Conservation (phyloP, 495 filamentous ascomycete genomes). For the Penicillium lagena region DNA sequence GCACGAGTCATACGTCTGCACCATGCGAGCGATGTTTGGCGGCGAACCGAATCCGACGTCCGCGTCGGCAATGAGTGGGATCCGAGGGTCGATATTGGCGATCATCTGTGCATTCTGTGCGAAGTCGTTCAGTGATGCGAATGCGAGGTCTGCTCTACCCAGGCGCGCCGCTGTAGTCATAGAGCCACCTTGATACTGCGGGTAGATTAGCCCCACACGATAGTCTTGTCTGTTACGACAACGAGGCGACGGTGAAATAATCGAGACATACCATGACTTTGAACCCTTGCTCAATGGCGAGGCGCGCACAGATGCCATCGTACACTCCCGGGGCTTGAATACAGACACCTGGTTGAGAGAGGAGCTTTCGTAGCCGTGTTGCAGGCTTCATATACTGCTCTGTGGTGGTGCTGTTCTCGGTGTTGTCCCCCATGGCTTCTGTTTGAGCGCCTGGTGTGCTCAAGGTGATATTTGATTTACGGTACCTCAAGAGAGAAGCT, state of each 20-base stretch:
- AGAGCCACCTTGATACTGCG: background rate
- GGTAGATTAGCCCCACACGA: too few relatives aligned
- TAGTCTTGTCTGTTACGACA: too few relatives aligned
- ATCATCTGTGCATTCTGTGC: constrained; percentile 13
- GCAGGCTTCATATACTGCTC: too few relatives aligned
- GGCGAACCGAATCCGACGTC: constrained; percentile 52
- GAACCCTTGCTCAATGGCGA: constrained; percentile 46
- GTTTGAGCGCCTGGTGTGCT: too few relatives aligned
- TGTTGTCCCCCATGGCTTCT: too few relatives aligned
- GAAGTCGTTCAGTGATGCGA: constrained; percentile 28
- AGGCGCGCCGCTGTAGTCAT: constrained; percentile 43
- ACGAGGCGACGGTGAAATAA: too few relatives aligned
- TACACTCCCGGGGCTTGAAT: constrained; percentile 43
- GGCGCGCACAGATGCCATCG: constrained; percentile 52
- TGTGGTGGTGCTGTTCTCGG: too few relatives aligned
- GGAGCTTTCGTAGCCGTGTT: background rate
- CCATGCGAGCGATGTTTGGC: constrained; percentile 46
- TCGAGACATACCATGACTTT: constrained; percentile 33
- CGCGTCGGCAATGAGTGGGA: constrained; percentile 55
- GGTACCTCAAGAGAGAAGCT: too few relatives aligned
- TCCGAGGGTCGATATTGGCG: constrained; percentile 6
- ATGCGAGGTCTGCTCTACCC: constrained; percentile 52
- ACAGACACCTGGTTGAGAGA: background rate
- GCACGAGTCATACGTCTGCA: constrained; percentile 47
- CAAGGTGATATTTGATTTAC: too few relatives aligned